These are phyloP conservation scores for Oryza australiensis DNA, from an alignment of 176 grass and related monocot species.

Conservation along the genomic window DNA sequence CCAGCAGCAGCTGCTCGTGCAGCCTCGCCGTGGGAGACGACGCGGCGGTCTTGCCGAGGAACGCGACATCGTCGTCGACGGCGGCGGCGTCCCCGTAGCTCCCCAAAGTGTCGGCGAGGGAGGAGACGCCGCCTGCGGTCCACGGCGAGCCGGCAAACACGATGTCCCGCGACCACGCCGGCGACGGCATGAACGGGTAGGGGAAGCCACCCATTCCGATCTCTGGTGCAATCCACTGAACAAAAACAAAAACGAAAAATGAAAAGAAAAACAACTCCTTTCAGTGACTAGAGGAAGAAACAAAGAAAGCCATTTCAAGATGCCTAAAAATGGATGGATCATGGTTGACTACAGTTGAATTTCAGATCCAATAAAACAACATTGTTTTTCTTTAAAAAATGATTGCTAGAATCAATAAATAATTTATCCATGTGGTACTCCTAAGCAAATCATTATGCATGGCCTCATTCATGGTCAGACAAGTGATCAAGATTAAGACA, in stretches of 20 bases:
- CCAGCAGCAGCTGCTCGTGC: constrained; percentile 9
- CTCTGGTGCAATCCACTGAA: constrained; percentile 7
- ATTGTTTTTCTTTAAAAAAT: background rate
- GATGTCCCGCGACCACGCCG: constrained; percentile 36
- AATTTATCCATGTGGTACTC: background rate
- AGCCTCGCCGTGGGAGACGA: background rate
- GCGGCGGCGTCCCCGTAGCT: background rate
- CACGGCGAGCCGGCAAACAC: constrained; percentile 29
- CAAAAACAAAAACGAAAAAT: background rate
- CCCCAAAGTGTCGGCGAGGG: background rate
- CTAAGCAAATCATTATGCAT: background rate
- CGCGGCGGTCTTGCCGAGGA: background rate
- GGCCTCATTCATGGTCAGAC: constrained; percentile 17
- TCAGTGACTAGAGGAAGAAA: background rate
- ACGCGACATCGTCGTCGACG: background rate
- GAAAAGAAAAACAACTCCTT: background rate
- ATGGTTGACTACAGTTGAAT: background rate
- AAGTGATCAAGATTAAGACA: background rate
- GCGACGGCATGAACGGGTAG: constrained; percentile 19
- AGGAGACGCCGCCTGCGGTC: background rate
- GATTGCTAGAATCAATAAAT: background rate
- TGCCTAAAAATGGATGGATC: background rate
- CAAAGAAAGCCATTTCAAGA: background rate
- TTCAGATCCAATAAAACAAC: constrained; percentile 21
- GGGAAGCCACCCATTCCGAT: constrained; percentile 39